A percentile compares a stretch with the other conserved stretches of the same genome.
Evolutionary conservation across 208 protist species (phyloP).

Genomic region (Trypanosoma congolense): DNA sequence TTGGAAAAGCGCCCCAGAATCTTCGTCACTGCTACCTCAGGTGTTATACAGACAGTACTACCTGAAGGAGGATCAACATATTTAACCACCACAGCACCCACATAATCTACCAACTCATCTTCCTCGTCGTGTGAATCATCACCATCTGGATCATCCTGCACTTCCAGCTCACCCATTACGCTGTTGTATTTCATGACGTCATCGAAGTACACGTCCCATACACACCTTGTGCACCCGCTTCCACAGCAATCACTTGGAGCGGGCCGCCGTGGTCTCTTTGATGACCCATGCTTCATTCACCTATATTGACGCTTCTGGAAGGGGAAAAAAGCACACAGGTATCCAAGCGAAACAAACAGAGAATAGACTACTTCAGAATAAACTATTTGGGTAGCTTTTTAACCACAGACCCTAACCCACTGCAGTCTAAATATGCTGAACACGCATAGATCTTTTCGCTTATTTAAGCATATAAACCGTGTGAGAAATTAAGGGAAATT

Average conservation of each 20-base stretch:
- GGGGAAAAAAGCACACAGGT: conserved; percentile 17
- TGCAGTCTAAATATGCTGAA: not conserved
- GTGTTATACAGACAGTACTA: conserved; percentile 4
- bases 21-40: conserved; percentile 11
- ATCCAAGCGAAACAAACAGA: conserved; percentile 3
- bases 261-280: conserved; percentile 61
- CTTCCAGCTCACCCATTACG: too few species aligned
- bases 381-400: too few species aligned
- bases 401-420: not conserved
- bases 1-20: conserved; percentile 19
- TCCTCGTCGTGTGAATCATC: conserved; percentile 10
- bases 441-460: too few species aligned
- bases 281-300: conserved; percentile 13
- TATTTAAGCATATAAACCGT: too few species aligned
- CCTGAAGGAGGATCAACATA: conserved; percentile 26
- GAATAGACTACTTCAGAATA: too few species aligned
- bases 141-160: too few species aligned
- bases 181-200: conserved; percentile 58
- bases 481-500: too few species aligned
- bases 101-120: conserved; percentile 34
- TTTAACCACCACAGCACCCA: conserved; percentile 79
- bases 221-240: conserved; percentile 79
- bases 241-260: conserved; percentile 78
- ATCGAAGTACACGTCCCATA: conserved; percentile 89
- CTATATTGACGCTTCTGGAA: conserved; percentile 6